Percentiles rank a stretch among this genome's conserved stretches.
Evolutionary conservation across 352 stramenopile genomes (phyloP).

Genomic region (Phytophthora meadii): DNA sequence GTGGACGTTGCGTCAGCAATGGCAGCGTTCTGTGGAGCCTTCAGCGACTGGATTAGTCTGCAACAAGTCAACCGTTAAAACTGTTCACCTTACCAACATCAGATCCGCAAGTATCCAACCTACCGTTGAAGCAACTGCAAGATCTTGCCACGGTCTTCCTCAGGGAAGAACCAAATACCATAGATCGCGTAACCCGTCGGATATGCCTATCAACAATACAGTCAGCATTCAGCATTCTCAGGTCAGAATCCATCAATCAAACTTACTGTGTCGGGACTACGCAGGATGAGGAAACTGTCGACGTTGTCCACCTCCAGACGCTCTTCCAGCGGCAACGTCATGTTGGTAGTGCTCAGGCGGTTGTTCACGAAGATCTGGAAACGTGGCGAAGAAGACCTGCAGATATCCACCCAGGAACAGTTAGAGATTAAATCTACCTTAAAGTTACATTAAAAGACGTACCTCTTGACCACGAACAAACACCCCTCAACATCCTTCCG

Average conservation of each 20-base stretch:
- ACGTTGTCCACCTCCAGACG: constrained; percentile 83
- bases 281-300: constrained; percentile 87
- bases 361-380: constrained; percentile 93
- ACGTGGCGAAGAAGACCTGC: constrained; percentile 71
- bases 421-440: too few species aligned
- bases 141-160: constrained; percentile 86
- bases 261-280: constrained; percentile 64
- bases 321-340: constrained; percentile 78
- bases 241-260: neutral
- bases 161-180: constrained; percentile 88
- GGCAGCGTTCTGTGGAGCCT: constrained; percentile 41
- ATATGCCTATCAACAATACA: constrained; percentile 39
- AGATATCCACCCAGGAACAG: neutral
- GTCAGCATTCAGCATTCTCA: neutral
- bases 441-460: too few species aligned
- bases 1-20: constrained; percentile 23
- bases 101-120: constrained; percentile 4
- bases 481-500: constrained; percentile 88
- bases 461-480: constrained; percentile 88
- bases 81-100: neutral
- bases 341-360: constrained; percentile 88
- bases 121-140: constrained; percentile 77
- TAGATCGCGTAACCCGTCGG: constrained; percentile 82
- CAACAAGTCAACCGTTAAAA: constrained; percentile 24
- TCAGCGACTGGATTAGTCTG: constrained; percentile 71